Evolutionary conservation across 148 eudicot species (phyloP).

Genomic region (Arbutus unedo): DNA sequence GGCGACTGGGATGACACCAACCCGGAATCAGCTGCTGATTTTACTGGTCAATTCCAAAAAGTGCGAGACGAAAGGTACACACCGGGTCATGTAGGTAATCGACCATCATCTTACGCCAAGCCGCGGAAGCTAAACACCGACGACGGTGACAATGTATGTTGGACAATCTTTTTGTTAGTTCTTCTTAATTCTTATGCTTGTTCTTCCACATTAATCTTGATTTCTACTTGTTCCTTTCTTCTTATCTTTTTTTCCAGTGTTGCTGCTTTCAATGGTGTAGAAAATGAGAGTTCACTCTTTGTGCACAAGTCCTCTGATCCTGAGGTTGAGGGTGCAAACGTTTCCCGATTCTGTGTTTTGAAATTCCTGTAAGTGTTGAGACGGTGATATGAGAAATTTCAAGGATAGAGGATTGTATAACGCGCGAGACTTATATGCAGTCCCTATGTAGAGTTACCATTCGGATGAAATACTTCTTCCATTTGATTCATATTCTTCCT

Average conservation of each 20-base stretch:
- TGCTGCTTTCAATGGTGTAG: conserved; percentile 41
- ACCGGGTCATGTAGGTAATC: conserved; percentile 6
- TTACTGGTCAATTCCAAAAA: conserved; percentile 41
- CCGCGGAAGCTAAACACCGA: background rate
- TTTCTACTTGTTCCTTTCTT: background rate
- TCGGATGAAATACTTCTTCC: background rate
- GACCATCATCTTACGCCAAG: conserved; percentile 3
- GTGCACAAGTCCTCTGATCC: background rate
- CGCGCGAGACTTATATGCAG: conserved; percentile 14
- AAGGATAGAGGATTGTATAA: conserved; percentile 1
- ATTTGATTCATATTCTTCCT: background rate
- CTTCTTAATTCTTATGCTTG: background rate
- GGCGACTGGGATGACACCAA: conserved; percentile 53
- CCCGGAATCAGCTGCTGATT: conserved; percentile 40
- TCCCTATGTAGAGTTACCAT: conserved; percentile 7
- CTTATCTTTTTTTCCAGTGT: conserved; percentile 16
- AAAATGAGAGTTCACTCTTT: conserved; percentile 17
- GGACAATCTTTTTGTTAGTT: background rate
- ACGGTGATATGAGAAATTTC: background rate
- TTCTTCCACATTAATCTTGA: background rate
- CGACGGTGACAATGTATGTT: background rate
- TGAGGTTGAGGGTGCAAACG: background rate
- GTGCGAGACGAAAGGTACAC: conserved; percentile 39
- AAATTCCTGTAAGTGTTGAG: background rate
- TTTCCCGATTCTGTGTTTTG: background rate